These are phyloP conservation scores for Aspergillus sp. DNA, from an alignment of 2,329 filamentous ascomycete species.

Conservation along the genomic window DNA sequence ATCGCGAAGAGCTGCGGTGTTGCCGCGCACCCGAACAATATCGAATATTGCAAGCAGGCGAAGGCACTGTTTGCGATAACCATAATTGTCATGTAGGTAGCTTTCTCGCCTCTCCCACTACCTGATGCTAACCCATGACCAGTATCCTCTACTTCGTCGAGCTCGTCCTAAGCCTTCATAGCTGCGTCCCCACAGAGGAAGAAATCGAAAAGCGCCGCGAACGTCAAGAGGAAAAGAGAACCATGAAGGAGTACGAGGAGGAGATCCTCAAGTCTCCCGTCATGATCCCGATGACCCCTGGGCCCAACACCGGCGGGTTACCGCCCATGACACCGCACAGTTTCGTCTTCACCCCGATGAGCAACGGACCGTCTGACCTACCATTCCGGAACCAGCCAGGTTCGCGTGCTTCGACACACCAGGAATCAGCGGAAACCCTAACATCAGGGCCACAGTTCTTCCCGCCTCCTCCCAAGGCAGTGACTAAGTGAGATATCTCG, in stretches of 20 bases:
- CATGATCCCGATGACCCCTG: slow-evolving; percentile 27
- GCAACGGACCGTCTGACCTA: slow-evolving; percentile 31
- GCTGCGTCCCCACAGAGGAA: slow-evolving; percentile 38
- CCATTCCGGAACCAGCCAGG: slow-evolving; percentile 33
- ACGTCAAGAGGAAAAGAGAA: slow-evolving; percentile 29
- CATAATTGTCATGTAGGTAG: slow-evolving; percentile 49
- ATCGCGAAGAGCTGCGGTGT: slow-evolving; percentile 56
- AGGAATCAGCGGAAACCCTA: slow-evolving; percentile 13
- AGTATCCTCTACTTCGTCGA: slow-evolving; percentile 48
- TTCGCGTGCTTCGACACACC: slow-evolving; percentile 10
- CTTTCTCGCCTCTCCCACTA: not conserved
- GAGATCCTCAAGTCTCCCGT: slow-evolving; percentile 34
- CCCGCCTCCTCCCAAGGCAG: slow-evolving; percentile 33
- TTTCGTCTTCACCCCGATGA: slow-evolving; percentile 36
- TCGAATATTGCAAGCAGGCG: slow-evolving; percentile 54
- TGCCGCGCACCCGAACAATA: slow-evolving; percentile 38
- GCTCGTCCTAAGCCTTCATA: slow-evolving; percentile 42
- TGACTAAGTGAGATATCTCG: slow-evolving; percentile 14
- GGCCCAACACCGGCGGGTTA: slow-evolving; percentile 21
- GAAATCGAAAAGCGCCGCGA: slow-evolving; percentile 29
- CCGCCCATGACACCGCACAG: slow-evolving; percentile 38
- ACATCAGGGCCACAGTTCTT: slow-evolving; percentile 12
- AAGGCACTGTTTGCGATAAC: slow-evolving; percentile 53
- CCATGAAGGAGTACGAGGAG: slow-evolving; percentile 36
- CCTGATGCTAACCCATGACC: not conserved